Evolutionary conservation across 257 asterid genomes (phyloP).

Genomic region (Osmanthus fragrans): DNA sequence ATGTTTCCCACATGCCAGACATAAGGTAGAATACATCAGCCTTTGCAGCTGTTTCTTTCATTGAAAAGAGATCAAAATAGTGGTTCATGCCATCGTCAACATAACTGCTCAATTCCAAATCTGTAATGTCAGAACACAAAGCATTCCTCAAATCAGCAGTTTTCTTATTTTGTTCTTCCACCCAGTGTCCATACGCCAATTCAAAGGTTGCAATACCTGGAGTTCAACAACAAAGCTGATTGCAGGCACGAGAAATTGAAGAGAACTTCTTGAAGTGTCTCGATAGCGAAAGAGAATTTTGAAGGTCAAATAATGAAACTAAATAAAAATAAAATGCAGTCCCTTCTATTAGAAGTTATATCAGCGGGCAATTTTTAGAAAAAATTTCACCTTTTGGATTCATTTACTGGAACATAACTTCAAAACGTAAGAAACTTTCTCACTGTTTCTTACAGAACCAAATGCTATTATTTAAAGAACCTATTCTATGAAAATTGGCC

Average conservation of each 20-base stretch:
- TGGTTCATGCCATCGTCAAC: constrained; percentile 67
- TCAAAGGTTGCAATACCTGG: constrained; percentile 70
- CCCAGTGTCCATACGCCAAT: constrained; percentile 80
- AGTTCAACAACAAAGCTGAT: constrained; percentile 13
- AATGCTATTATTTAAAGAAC: background rate
- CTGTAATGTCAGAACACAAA: constrained; percentile 57
- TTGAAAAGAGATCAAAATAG: constrained; percentile 65
- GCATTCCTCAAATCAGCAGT: constrained; percentile 58
- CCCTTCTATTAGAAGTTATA: background rate
- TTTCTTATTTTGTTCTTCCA: constrained; percentile 69
- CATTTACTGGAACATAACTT: background rate
- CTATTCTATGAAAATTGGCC: background rate
- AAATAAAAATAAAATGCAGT: background rate
- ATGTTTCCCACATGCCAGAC: constrained; percentile 85
- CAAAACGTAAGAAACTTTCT: background rate
- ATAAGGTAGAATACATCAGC: constrained; percentile 76
- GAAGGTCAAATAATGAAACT: background rate
- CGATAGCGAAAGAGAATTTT: background rate
- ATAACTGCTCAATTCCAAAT: constrained; percentile 44
- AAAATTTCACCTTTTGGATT: background rate
- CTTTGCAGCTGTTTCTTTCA: constrained; percentile 83
- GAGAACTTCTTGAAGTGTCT: background rate
- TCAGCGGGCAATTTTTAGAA: background rate
- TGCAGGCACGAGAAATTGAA: background rate
- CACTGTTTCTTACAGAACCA: background rate